Percentiles rank a stretch among this genome's conserved stretches.
These are phyloP conservation scores for Aspergillus versicolor DNA, from an alignment of 2,329 filamentous ascomycete species.

Conservation along the genomic window DNA sequence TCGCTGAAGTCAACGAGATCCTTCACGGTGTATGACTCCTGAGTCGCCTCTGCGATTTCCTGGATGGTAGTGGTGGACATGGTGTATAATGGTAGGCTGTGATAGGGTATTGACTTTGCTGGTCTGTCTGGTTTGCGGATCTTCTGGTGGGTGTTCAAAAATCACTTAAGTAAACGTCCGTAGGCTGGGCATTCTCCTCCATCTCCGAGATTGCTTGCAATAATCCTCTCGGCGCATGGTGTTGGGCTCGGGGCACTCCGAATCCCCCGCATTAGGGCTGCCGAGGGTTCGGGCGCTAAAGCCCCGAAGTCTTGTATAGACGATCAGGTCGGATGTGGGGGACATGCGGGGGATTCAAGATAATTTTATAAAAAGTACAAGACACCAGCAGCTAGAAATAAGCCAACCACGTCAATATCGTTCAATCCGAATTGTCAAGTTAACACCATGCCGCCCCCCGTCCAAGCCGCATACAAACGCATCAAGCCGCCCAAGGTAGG, in stretches of 20 bases:
- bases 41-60: slow-evolving; percentile 10
- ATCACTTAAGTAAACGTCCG: slow-evolving; percentile 9
- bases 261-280: not conserved
- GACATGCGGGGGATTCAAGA: not conserved
- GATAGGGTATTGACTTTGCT: too few relatives aligned
- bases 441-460: slow-evolving; percentile 30
- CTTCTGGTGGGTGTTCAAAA: not conserved
- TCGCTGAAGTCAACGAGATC: slow-evolving; percentile 15
- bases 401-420: too few relatives aligned
- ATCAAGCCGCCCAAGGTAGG: slow-evolving; percentile 31
- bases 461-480: slow-evolving; percentile 30
- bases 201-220: too few relatives aligned
- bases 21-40: slow-evolving; percentile 9
- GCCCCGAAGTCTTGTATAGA: not conserved
- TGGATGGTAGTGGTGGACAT: slow-evolving; percentile 12
- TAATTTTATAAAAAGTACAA: too few relatives aligned
- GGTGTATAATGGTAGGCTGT: slow-evolving; percentile 3
- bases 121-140: too few relatives aligned
- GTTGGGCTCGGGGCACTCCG: not conserved
- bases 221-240: not conserved
- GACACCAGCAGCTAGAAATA: too few relatives aligned
- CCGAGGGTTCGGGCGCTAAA: slow-evolving; percentile 5
- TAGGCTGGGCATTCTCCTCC: not conserved
- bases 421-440: too few relatives aligned
- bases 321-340: not conserved